phyloP scores from a whole-genome alignment of 1,284 basidiomycete species.

The Sanguinoderma infundibulare region DNA sequence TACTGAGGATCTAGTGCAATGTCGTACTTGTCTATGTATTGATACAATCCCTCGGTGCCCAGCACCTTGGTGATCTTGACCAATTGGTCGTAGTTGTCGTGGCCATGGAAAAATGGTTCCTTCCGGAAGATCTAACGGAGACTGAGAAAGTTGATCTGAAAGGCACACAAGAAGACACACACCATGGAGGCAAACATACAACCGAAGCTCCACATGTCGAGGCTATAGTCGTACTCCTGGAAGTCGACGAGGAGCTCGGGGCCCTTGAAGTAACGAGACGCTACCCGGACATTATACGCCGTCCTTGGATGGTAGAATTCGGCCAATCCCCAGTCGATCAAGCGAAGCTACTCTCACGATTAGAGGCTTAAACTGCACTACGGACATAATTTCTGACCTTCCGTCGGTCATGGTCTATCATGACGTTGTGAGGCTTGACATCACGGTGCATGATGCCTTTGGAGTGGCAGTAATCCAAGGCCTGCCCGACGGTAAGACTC shows the following conservation, averaged over 20 bases:
- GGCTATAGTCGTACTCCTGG: slow-evolving; percentile 95
- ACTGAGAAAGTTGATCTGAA: background rate
- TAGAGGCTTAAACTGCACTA: background rate
- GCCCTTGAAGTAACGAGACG: slow-evolving; percentile 97
- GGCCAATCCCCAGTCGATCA: slow-evolving; percentile 99
- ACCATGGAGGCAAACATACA: slow-evolving; percentile 99
- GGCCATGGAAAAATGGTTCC: slow-evolving; percentile 99
- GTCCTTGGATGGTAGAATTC: slow-evolving; percentile 99
- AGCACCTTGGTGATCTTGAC: slow-evolving; percentile 99
- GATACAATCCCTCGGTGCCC: slow-evolving; percentile 94
- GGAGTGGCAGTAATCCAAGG: slow-evolving; percentile 97
- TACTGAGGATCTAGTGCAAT: slow-evolving; percentile 92
- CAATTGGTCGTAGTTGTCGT: slow-evolving; percentile 98
- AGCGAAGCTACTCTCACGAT: slow-evolving; percentile 64
- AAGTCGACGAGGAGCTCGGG: slow-evolving; percentile 98
- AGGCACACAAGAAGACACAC: slow-evolving; percentile 26
- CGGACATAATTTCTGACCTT: slow-evolving; percentile 58
- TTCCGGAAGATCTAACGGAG: slow-evolving; percentile 91
- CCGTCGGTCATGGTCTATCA: slow-evolving; percentile 98
- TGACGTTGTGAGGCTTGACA: slow-evolving; percentile 99
- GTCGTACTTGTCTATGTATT: slow-evolving; percentile 91
- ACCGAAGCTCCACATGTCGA: slow-evolving; percentile 99
- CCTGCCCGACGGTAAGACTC: slow-evolving; percentile 50
- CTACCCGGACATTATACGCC: slow-evolving; percentile 98
- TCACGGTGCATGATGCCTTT: slow-evolving; percentile 99